Percentiles rank a stretch among this genome's conserved stretches.
Evolutionary conservation across 2,329 filamentous ascomycete species (phyloP).

Genomic region (Aureobasidium sp.): DNA sequence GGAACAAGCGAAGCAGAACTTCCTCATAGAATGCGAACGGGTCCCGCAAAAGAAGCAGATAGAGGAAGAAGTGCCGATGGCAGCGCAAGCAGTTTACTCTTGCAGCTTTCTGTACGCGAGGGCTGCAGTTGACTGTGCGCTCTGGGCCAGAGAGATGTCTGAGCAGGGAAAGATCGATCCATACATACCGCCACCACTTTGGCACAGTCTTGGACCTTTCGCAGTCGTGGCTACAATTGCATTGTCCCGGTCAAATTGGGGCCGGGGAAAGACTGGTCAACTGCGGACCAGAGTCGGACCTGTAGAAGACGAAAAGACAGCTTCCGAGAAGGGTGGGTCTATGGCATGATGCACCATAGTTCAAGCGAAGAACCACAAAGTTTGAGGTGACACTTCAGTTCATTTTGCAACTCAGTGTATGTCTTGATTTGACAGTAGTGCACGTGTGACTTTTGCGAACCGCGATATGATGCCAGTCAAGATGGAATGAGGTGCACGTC

Average conservation of each 20-base stretch:
- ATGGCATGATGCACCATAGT: not conserved
- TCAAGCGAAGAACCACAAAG: too few relatives aligned
- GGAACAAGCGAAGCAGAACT: not conserved
- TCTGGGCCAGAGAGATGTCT: not conserved
- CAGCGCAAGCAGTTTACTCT: not conserved
- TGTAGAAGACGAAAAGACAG: not conserved
- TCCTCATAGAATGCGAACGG: not conserved
- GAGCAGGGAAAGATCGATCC: not conserved
- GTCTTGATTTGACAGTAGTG: too few relatives aligned
- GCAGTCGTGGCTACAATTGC: not conserved
- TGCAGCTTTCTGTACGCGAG: not conserved
- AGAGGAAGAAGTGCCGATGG: not conserved
- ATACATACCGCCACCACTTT: not conserved
- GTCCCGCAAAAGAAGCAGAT: not conserved
- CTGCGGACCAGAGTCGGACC: not conserved
- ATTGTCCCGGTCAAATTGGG: not conserved
- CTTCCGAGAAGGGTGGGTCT: not conserved
- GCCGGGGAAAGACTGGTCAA: not conserved
- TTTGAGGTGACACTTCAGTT: too few relatives aligned
- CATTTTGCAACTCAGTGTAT: too few relatives aligned
- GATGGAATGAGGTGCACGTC: too few relatives aligned
- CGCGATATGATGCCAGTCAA: too few relatives aligned
- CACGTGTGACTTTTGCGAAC: too few relatives aligned
- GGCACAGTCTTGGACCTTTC: not conserved
- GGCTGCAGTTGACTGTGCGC: not conserved